Conservation (phyloP, 441 rosid species). For the Gossypium aridum region DNA sequence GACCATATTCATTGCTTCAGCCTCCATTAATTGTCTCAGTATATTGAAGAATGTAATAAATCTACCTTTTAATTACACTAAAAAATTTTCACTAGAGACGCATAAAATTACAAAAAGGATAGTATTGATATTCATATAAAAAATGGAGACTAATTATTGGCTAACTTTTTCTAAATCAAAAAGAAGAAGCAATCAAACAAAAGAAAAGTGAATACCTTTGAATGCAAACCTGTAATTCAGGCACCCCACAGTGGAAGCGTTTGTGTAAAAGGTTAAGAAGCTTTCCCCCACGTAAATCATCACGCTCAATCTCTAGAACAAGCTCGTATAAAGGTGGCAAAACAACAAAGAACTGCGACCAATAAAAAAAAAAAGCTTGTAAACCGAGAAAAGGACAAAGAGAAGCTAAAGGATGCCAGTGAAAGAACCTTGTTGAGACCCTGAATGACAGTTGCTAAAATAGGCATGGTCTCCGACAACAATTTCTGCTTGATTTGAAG, state of each 20-base stretch:
- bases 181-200: background rate
- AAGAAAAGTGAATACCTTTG: slow-evolving; percentile 51
- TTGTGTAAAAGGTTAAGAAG: slow-evolving; percentile 81
- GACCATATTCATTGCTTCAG: background rate
- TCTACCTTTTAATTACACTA: no score
- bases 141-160: no score
- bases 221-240: slow-evolving; percentile 85
- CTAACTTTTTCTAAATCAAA: background rate
- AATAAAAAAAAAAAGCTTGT: background rate
- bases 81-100: no score
- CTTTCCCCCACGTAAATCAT: slow-evolving; percentile 82
- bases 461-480: slow-evolving; percentile 68
- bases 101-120: no score
- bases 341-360: slow-evolving; percentile 69
- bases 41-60: no score
- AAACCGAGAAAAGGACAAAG: background rate
- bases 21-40: no score
- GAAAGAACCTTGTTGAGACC: slow-evolving; percentile 76
- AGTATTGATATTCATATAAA: no score
- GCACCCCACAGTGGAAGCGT: slow-evolving; percentile 94
- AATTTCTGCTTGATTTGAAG: slow-evolving; percentile 84
- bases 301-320: slow-evolving; percentile 81
- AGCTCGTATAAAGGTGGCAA: slow-evolving; percentile 86
- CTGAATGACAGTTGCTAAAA: slow-evolving; percentile 73
- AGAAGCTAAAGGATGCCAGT: background rate